These are phyloP conservation scores for Spinacia oleracea DNA, from an alignment of 179 eudicot species.

Conservation along the genomic window DNA sequence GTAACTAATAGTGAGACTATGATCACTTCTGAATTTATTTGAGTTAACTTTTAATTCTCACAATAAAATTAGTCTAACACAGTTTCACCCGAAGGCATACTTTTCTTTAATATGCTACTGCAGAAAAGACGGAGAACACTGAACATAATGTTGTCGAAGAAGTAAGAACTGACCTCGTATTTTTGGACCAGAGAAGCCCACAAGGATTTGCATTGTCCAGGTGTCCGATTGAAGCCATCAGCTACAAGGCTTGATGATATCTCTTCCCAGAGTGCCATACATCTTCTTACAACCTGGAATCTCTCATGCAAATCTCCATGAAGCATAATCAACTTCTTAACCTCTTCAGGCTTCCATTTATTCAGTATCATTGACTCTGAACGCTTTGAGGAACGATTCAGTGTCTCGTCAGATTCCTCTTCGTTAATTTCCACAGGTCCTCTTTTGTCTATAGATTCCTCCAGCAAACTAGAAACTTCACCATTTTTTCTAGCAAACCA, in stretches of 20 bases:
- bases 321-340: constrained; percentile 65
- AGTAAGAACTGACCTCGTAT: constrained; percentile 93
- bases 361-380: constrained; percentile 64
- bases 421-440: constrained; percentile 34
- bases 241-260: constrained; percentile 61
- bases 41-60: no score
- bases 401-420: constrained; percentile 31
- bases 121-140: no score
- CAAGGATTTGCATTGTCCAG: constrained; percentile 94
- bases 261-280: constrained; percentile 99
- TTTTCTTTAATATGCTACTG: no score
- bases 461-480: constrained; percentile 31
- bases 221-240: constrained; percentile 65
- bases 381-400: constrained; percentile 29
- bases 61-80: no score
- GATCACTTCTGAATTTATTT: no score
- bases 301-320: constrained; percentile 71
- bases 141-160: no score
- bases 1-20: no score
- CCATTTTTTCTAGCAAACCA: constrained; percentile 37
- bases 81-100: no score
- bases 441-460: constrained; percentile 22
- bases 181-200: constrained; percentile 89
- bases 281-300: constrained; percentile 71
- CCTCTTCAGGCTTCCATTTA: constrained; percentile 89